phyloP scores from a whole-genome alignment of 108 stramenopile species.

The Hondaea fermentalgiana region DNA sequence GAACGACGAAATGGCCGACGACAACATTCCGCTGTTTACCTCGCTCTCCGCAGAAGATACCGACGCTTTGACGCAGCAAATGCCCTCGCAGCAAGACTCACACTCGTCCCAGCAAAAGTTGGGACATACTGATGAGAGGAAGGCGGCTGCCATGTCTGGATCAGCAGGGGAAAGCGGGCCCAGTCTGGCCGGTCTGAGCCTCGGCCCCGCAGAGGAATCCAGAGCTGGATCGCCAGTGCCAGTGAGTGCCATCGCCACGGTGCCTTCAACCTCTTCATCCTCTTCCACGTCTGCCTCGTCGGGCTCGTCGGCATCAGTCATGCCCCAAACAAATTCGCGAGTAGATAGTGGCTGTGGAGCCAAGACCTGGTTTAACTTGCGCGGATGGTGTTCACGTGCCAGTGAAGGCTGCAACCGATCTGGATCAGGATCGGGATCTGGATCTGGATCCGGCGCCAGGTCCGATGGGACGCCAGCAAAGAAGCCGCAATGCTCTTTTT shows the following conservation, averaged over 20 bases:
- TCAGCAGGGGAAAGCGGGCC: neutral
- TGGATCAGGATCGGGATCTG: too few species aligned
- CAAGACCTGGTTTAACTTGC: too few species aligned
- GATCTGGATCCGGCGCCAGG: too few species aligned
- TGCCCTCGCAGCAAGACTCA: neutral
- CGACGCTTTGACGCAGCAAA: neutral
- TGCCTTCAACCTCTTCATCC: neutral
- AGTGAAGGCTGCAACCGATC: too few species aligned
- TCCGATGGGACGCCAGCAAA: too few species aligned
- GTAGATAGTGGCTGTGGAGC: too few species aligned
- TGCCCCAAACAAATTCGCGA: too few species aligned
- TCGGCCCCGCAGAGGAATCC: neutral
- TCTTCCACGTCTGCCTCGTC: neutral
- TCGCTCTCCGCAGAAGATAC: neutral
- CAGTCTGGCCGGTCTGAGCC: neutral
- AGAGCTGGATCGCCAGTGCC: too few species aligned
- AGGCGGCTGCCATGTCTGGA: too few species aligned
- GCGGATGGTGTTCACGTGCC: too few species aligned
- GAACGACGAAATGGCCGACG: neutral
- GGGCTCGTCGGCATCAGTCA: neutral
- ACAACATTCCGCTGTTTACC: neutral
- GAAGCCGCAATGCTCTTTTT: neutral
- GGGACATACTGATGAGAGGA: too few species aligned
- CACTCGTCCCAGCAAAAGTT: too few species aligned
- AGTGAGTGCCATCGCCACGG: neutral